Conservation (phyloP, 352 stramenopile genomes). For the Phytophthora boehmeriae region DNA sequence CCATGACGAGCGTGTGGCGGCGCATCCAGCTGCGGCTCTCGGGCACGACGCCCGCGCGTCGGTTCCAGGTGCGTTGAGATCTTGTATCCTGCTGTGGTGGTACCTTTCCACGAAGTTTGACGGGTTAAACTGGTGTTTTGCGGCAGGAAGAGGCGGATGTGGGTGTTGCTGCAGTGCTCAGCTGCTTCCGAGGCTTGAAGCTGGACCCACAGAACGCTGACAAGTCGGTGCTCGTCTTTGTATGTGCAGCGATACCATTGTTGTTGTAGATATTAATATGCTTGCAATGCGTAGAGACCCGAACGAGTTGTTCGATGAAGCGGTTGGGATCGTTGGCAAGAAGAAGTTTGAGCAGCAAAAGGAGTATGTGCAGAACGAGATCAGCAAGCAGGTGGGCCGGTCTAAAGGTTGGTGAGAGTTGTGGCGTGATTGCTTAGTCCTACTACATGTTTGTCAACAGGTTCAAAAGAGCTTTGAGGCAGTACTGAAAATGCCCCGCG, state of each 20-base stretch:
- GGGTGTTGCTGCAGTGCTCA: slow-evolving; percentile 78
- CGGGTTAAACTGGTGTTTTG: slow-evolving; percentile 7
- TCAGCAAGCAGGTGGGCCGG: slow-evolving; percentile 55
- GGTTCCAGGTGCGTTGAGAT: slow-evolving; percentile 68
- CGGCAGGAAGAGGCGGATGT: slow-evolving; percentile 82
- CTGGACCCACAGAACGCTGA: slow-evolving; percentile 49
- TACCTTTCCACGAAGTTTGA: background rate
- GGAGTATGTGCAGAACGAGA: slow-evolving; percentile 66
- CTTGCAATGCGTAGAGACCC: slow-evolving; percentile 49
- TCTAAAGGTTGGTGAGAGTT: background rate
- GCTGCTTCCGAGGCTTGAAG: slow-evolving; percentile 75
- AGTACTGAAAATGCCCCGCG: slow-evolving; percentile 55
- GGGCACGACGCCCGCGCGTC: slow-evolving; percentile 77
- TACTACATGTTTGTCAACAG: slow-evolving; percentile 17
- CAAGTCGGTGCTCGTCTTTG: slow-evolving; percentile 31
- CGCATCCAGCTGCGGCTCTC: slow-evolving; percentile 80
- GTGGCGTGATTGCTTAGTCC: background rate
- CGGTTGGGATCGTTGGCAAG: slow-evolving; percentile 67
- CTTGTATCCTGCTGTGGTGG: background rate
- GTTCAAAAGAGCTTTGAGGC: slow-evolving; percentile 62
- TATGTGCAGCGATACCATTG: background rate
- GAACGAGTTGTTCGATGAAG: slow-evolving; percentile 75
- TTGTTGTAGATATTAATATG: background rate
- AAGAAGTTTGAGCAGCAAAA: slow-evolving; percentile 88
- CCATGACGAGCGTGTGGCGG: slow-evolving; percentile 73